Evolutionary conservation across 352 stramenopile genomes (phyloP), one percentile per base, ranked within the genome.

Genomic region (Phytophthora fragariaefolia): DNA sequence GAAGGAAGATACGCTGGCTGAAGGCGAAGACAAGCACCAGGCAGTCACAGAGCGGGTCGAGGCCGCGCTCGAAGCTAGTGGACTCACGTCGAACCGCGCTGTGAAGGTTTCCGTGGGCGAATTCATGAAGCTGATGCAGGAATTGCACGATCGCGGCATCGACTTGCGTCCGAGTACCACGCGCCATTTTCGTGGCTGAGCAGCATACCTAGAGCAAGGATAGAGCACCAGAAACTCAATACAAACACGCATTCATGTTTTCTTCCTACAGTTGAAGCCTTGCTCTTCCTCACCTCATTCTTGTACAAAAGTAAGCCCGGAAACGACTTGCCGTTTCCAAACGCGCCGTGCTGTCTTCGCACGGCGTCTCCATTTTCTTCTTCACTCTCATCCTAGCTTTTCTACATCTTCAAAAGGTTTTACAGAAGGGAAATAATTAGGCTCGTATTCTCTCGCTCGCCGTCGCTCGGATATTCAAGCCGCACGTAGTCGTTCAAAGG

Each of bases 181-280:
- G n/a, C 82, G 84, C 18, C 84, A 92, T 58, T 92, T 92, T 53
- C 68, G 63, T 2, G 78, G 85, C 28, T 92, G 71, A 78, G 23
- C 20, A 43, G 5, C 24, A 34, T 30, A 40, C 8, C 8, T 47
- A 36, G 30, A 59, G 17, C 4, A 56, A 48, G 22, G 7, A 20
- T 36, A 62, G 36, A 50, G 28, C n/a, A 36, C 7, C 20, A 17
- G 15, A 47, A 22, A 23, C n/a, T 20, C 28, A 62, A 40, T 48
- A 32, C 51, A 54, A 67, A 68, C 24, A 36, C 22, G 23, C 23
- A 52, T 54, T 62, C 45, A 64, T 40, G 23, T 57, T 47, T 49
- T 60, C 30, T 64, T 59, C 58, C 43, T 48, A 63, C 22, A 45
- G 15, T 43, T 43, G 36, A 43, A 43, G 15, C 36, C 36, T 18